Conservation (phyloP, 805 yeast species). For the Spathaspora gorwiae region DNA sequence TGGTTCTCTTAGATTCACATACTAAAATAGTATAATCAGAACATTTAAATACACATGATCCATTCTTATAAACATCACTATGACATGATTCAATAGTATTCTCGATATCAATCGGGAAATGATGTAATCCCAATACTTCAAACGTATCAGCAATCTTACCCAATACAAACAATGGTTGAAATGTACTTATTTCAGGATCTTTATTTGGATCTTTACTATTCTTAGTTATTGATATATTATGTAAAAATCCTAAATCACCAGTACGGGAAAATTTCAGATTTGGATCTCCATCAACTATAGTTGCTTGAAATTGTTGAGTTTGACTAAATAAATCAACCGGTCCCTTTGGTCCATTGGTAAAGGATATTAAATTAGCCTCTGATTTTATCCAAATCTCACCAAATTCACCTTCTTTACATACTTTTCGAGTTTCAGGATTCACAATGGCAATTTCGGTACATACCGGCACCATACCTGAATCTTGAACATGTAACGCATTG, state of each 20-base stretch:
- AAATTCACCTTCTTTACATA: constrained; percentile 84
- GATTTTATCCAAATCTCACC: constrained; percentile 98
- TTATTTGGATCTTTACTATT: constrained; percentile 25
- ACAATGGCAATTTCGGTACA: constrained; percentile 92
- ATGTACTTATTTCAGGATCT: constrained; percentile 20
- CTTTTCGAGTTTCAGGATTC: constrained; percentile 79
- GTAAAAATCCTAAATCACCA: constrained; percentile 92
- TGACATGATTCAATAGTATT: constrained; percentile 44
- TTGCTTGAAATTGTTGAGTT: constrained; percentile 60
- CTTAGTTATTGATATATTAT: constrained; percentile 54
- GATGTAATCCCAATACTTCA: constrained; percentile 87
- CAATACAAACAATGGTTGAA: constrained; percentile 79
- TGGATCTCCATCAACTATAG: constrained; percentile 59
- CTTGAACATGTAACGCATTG: constrained; percentile 74
- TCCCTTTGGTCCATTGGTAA: constrained; percentile 50
- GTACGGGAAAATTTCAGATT: constrained; percentile 68
- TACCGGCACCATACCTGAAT: constrained; percentile 93
- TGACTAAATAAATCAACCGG: constrained; percentile 47
- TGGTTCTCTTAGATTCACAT: constrained; percentile 54
- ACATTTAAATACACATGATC: constrained; percentile 70
- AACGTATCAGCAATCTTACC: constrained; percentile 85
- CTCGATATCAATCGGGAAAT: constrained; percentile 82
- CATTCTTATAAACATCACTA: constrained; percentile 53
- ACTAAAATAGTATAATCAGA: constrained; percentile 76
- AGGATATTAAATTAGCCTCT: constrained; percentile 70